These are phyloP conservation scores for Lactarius pseudohatsudake DNA, from an alignment of 768 basidiomycete genomes.

Conservation along the genomic window DNA sequence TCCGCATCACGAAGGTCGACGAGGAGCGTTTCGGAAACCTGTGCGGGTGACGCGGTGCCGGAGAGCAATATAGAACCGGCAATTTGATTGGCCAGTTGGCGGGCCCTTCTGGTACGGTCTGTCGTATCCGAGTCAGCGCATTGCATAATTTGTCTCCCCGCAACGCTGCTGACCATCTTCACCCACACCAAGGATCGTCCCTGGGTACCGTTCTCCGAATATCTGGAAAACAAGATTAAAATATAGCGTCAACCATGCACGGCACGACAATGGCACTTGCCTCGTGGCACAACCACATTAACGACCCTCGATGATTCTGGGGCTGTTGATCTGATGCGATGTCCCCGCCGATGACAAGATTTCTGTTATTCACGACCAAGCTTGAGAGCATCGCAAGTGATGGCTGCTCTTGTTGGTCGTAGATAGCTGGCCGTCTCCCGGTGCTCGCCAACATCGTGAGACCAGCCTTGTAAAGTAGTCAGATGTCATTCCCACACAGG, in stretches of 20 bases:
- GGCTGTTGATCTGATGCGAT: conserved; percentile 3
- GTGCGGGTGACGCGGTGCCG: conserved; percentile 22
- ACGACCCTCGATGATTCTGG: conserved; percentile 17
- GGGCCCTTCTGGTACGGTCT: conserved; percentile 20
- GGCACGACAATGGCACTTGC: background rate
- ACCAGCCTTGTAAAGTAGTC: background rate
- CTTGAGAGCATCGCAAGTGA: conserved; percentile 22
- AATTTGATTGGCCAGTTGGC: conserved; percentile 18
- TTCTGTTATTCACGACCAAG: conserved; percentile 21
- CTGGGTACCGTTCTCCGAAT: conserved; percentile 21
- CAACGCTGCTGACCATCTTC: conserved; percentile 9
- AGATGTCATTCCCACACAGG: background rate
- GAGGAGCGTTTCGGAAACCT: conserved; percentile 21
- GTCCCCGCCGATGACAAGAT: conserved; percentile 23
- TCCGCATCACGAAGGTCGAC: conserved; percentile 16
- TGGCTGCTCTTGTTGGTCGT: conserved; percentile 8
- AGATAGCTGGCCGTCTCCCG: conserved; percentile 12
- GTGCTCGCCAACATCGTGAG: conserved; percentile 15
- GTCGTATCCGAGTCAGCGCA: background rate
- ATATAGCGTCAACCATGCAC: no score
- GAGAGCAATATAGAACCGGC: conserved; percentile 17
- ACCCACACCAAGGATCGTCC: conserved; percentile 16
- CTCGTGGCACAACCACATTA: conserved; percentile 24
- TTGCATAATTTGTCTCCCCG: background rate
- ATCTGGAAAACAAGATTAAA: background rate